phyloP scores from a whole-genome alignment of 2,329 filamentous ascomycete species.

The Colletotrichum lupini region DNA sequence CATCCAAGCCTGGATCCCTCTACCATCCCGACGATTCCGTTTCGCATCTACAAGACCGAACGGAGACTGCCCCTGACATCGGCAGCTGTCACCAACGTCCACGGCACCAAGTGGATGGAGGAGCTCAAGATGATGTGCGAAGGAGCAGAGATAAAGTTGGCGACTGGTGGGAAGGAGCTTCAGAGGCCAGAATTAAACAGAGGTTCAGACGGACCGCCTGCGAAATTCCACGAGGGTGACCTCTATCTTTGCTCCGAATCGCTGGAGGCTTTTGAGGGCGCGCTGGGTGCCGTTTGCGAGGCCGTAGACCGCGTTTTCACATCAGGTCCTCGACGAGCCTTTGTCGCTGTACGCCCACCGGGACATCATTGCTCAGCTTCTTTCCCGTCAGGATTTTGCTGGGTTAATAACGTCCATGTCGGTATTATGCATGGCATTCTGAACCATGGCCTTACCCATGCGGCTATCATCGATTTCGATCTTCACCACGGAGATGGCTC shows the following conservation, averaged over 20 bases:
- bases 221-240: slow-evolving; percentile 85
- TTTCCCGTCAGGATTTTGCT: slow-evolving; percentile 95
- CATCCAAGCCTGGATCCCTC: slow-evolving; percentile 69
- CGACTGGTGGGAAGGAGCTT: slow-evolving; percentile 81
- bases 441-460: slow-evolving; percentile 88
- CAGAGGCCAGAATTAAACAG: slow-evolving; percentile 73
- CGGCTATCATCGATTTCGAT: slow-evolving; percentile 93
- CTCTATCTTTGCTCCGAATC: slow-evolving; percentile 92
- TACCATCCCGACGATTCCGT: slow-evolving; percentile 73
- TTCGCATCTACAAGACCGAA: slow-evolving; percentile 85
- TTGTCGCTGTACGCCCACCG: slow-evolving; percentile 91
- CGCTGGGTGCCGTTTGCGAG: slow-evolving; percentile 92
- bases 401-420: slow-evolving; percentile 98
- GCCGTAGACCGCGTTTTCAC: slow-evolving; percentile 87
- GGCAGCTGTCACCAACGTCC: slow-evolving; percentile 86
- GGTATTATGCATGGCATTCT: slow-evolving; percentile 92
- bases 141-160: slow-evolving; percentile 80
- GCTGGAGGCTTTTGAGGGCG: slow-evolving; percentile 86
- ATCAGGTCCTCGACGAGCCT: slow-evolving; percentile 77
- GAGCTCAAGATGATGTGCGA: slow-evolving; percentile 89
- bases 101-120: slow-evolving; percentile 93
- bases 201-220: slow-evolving; percentile 54
- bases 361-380: slow-evolving; percentile 95
- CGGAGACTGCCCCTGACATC: slow-evolving; percentile 78
- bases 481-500: slow-evolving; percentile 96